Base-by-base conservation (phyloP, 768 basidiomycete species). In the Gymnopilus junonius region DNA sequence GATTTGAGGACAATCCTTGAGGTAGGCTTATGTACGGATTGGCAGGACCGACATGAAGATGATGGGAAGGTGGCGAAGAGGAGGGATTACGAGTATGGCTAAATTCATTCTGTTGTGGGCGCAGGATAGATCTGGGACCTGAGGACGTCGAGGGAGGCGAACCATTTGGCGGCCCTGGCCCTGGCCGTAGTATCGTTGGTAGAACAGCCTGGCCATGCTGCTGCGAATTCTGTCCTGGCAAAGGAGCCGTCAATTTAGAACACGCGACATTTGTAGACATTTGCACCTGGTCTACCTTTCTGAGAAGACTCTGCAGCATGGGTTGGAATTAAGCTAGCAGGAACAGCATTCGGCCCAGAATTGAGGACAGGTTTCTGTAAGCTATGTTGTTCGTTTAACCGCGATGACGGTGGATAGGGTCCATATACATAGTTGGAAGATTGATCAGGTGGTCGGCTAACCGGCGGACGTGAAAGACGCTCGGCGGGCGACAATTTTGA, bases 401-500 rank as follows among this genome's bases (percentile, higher is more conserved):
- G 61, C 3, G 35, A 37, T 15, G 15, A 50, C 31, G 37, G 17
- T 5, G 56, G 20, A 25, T 25, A 11, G 8, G 39, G 60, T 42
- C 64, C 53, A 42, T 60, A 61, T 55, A 64, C 58, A 48, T 73
- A 68, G 40, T 64, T 66, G 61, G 70, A 61, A 14, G 64, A 34
- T 60, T 69, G 71, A 50, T 61, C 66, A n/a, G 81, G 81, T 31
- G 79, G 77, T 34, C 50, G 58, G n/a, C n/a, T 74, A 34, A 81
- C 70, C 71, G 58, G 65, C 64, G 54, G 83, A n/a, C 82, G 82
- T 25, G 77, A 74, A 40, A 88, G 73, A 42, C 87, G 78, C 55
- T 88, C 86, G 3, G 81, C 75, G 20, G 83, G 80, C 1, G 72
- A 71, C 11, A 87, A 69, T 66, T 87, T 88, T 23, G 87, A 85